Percentiles rank a stretch among this genome's conserved stretches.
phyloP scores from a whole-genome alignment of 192 early-diverging fungal species.

The Lunasporangiospora selenospora region DNA sequence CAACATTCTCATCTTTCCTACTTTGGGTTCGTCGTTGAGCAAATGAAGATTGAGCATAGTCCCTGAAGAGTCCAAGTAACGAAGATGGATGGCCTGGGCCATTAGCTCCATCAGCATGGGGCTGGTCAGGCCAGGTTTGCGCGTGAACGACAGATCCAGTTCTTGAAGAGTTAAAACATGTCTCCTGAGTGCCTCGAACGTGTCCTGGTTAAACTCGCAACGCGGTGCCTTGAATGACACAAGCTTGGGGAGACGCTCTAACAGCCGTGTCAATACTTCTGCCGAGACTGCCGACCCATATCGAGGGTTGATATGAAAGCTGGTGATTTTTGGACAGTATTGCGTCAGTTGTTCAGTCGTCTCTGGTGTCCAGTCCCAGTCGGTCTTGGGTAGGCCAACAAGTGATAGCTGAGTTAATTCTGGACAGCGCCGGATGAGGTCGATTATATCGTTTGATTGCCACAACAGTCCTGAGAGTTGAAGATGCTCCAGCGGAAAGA shows the following conservation, averaged over 20 bases:
- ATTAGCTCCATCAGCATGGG: constrained; percentile 2
- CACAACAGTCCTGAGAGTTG: neutral
- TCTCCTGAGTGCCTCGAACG: constrained; percentile 5
- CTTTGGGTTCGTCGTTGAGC: neutral
- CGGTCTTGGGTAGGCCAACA: neutral
- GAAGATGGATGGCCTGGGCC: neutral
- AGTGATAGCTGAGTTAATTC: neutral
- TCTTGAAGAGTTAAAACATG: constrained; percentile 4
- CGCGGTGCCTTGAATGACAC: neutral
- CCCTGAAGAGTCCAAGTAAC: constrained; percentile 2
- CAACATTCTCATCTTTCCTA: too few relatives aligned
- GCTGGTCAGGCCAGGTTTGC: constrained; percentile 8
- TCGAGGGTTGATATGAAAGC: constrained; percentile 9
- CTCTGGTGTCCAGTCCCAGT: constrained; percentile 4
- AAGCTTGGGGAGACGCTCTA: neutral
- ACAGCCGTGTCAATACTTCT: neutral
- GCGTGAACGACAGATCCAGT: constrained; percentile 1
- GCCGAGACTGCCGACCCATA: neutral
- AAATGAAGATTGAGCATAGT: neutral
- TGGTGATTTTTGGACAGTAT: neutral
- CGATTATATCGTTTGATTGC: neutral
- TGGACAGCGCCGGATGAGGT: constrained; percentile 1
- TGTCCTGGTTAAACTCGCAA: constrained; percentile 6
- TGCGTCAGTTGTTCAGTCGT: neutral
- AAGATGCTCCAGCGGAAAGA: neutral